phyloP scores from a whole-genome alignment of 2,329 filamentous ascomycete species.

The Verticillium dahliae region DNA sequence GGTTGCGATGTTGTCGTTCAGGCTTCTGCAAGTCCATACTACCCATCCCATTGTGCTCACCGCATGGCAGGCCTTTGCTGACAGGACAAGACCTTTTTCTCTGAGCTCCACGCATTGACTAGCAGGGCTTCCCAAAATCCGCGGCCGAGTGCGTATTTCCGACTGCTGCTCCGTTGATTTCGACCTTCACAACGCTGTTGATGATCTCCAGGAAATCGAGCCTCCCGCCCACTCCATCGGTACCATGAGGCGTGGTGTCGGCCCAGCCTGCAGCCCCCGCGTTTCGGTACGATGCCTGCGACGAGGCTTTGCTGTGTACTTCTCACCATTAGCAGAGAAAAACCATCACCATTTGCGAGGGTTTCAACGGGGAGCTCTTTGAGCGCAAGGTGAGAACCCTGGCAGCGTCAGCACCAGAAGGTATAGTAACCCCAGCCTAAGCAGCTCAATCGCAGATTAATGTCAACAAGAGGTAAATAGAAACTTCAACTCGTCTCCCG shows the following conservation, averaged over 20 bases:
- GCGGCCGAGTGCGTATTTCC: conserved; percentile 52
- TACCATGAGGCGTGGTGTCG: conserved; percentile 1
- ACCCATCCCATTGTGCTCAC: background rate
- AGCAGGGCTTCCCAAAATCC: conserved; percentile 26
- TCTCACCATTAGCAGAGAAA: conserved; percentile 30
- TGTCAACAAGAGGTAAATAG: conserved; percentile 19
- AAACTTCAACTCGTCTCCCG: conserved; percentile 52
- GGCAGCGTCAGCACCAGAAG: conserved; percentile 24
- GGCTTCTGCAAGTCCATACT: background rate
- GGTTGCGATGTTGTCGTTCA: background rate
- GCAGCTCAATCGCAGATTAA: conserved; percentile 10
- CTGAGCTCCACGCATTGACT: background rate
- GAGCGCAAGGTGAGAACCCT: conserved; percentile 59
- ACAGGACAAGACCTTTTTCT: background rate
- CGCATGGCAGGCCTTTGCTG: background rate
- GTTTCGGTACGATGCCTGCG: conserved; percentile 20
- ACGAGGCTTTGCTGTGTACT: background rate
- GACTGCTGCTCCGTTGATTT: conserved; percentile 59
- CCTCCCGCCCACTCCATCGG: conserved; percentile 24
- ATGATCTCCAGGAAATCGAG: conserved; percentile 59
- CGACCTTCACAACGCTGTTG: conserved; percentile 59
- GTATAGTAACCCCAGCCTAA: conserved; percentile 9
- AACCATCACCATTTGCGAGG: conserved; percentile 59
- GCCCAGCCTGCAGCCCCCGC: conserved; percentile 37
- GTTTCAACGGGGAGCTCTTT: conserved; percentile 61